Evolutionary conservation across 345 rosid species (phyloP), one percentile per base, ranked within the genome.

Genomic region (Physaria fendleri): DNA sequence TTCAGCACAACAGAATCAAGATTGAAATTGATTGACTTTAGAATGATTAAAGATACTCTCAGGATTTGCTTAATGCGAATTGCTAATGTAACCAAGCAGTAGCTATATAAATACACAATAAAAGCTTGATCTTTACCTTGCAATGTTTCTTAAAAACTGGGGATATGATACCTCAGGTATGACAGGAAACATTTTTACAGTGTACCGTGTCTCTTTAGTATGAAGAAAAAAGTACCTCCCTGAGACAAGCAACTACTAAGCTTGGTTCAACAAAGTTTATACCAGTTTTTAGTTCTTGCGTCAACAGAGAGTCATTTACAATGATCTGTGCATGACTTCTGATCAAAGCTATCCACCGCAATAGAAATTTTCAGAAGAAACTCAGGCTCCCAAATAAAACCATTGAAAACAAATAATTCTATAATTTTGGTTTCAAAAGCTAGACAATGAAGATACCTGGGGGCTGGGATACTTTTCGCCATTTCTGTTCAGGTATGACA

Each of bases 401-500:
- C 16, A 27, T 10, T 52, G 34, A 0, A 53, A 46, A 34, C 9
- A 20, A 37, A 16, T 6, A 1, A 29, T 12, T 46, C 50, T 10
- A 8, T 5, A 12, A 33, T 9, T 34, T 20, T 15, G 6, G 20
- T 47, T 24, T 37, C 17, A 33, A 34, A 61, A 42, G 59, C 8
- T 33, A 18, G 44, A 21, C 12, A 37, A 29, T 18, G 56, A 60
- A 52, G 58, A 62, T 48, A 88, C 98, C 95, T 92, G 98, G n/a
- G n/a, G n/a, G n/a, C n/a, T n/a, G n/a, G 47, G 95, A 85, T 56
- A 93, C 98, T 77, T 92, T 92, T 54, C 91, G 79, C 95, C 97
- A 88, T 66, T 75, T 86, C 3, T 62, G 56, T 74, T 81, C 81
- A 12, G 82, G 82, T 59, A 92, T 80, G 11, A 73, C 53, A 29